These are phyloP conservation scores for Meyerozyma carpophila DNA, from an alignment of 1,139 yeast species.

Conservation along the genomic window DNA sequence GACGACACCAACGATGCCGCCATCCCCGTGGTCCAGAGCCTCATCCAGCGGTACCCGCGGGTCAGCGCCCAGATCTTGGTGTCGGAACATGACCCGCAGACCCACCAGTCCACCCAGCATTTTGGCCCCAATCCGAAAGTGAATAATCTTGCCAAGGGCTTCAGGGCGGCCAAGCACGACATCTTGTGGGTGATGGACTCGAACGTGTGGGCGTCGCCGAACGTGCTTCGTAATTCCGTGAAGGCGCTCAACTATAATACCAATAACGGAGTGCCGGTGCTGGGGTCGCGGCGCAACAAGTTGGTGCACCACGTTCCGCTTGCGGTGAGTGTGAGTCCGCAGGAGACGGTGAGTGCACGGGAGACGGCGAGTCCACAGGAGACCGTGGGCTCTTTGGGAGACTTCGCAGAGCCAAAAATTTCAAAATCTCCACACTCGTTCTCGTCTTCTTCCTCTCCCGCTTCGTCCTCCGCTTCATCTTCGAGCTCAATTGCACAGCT, in stretches of 20 bases:
- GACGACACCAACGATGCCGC: conserved; percentile 63
- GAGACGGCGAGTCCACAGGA: conserved; percentile 7
- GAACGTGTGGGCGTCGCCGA: conserved; percentile 73
- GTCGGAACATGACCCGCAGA: conserved; percentile 30
- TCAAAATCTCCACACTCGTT: too few species aligned
- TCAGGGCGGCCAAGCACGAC: conserved; percentile 60
- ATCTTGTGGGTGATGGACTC: conserved; percentile 86
- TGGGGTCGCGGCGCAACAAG: conserved; percentile 40
- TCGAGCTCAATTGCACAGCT: neutral
- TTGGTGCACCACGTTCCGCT: conserved; percentile 79
- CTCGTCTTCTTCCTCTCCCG: too few species aligned
- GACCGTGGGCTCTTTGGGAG: too few species aligned
- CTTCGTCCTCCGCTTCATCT: conserved; percentile 11
- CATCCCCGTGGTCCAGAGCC: conserved; percentile 46
- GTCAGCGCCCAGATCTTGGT: conserved; percentile 57
- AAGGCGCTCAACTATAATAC: conserved; percentile 39
- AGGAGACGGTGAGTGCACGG: too few species aligned
- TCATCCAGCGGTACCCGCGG: conserved; percentile 51
- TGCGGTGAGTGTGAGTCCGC: conserved; percentile 38
- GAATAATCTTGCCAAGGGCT: conserved; percentile 79
- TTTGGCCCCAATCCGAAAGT: conserved; percentile 90
- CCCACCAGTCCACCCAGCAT: conserved; percentile 28
- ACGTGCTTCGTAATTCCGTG: conserved; percentile 65
- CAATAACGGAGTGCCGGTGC: conserved; percentile 39
- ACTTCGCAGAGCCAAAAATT: too few species aligned